Percentiles rank a stretch among this genome's conserved stretches.
Evolutionary conservation across 768 basidiomycete species (phyloP).

Genomic region (Austroboletus festivus): DNA sequence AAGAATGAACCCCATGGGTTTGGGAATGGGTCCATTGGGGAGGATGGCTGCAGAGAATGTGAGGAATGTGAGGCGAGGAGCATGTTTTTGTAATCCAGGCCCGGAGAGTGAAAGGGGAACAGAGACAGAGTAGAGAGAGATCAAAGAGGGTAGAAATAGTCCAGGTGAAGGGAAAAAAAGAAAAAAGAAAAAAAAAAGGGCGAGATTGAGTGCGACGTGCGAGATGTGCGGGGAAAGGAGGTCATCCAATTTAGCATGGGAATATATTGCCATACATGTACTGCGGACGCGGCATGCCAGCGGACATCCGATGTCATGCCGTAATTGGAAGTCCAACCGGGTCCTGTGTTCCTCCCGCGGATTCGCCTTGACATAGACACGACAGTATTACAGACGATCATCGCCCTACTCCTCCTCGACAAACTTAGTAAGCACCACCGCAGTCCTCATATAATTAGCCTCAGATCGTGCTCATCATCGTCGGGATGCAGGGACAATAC

Average conservation of each 20-base stretch:
- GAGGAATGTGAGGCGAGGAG: slow-evolving; percentile 4
- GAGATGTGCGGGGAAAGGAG: slow-evolving; percentile 17
- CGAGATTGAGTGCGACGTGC: background rate
- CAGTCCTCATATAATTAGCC: no score
- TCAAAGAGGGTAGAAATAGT: no score
- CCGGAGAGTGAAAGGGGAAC: background rate
- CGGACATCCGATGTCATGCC: background rate
- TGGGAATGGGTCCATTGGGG: slow-evolving; percentile 5
- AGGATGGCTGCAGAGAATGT: slow-evolving; percentile 6
- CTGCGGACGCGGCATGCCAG: background rate
- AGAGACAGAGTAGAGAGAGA: no score
- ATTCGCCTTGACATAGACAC: background rate
- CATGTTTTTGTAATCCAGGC: background rate
- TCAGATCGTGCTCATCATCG: no score
- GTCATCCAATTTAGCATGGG: slow-evolving; percentile 20
- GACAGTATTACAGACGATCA: no score
- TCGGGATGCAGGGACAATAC: no score
- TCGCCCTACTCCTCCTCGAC: no score
- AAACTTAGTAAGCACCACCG: no score
- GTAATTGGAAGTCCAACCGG: background rate
- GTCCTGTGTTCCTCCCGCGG: background rate
- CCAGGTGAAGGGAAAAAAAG: background rate
- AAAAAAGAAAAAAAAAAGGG: no score
- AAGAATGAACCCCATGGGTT: slow-evolving; percentile 12
- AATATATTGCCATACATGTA: slow-evolving; percentile 4